Conservation (phyloP, 2,329 filamentous ascomycete genomes). For the Colletotrichum tanaceti region DNA sequence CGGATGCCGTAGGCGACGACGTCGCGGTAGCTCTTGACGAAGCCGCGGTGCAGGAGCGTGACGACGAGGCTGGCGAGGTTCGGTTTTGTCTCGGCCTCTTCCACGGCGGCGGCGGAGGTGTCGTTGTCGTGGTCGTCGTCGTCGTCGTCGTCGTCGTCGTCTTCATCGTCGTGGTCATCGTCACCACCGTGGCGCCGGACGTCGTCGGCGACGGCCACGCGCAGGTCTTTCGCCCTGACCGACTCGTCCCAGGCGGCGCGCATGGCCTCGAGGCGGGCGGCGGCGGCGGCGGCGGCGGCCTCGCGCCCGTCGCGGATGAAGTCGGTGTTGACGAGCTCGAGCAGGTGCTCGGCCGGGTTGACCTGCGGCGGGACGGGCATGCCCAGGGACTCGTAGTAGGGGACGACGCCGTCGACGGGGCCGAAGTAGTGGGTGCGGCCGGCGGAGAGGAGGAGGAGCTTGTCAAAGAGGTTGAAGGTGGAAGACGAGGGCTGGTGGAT, state of each 20-base stretch:
- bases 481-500: conserved; percentile 88
- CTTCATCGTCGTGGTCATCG: no score
- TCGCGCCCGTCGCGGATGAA: conserved; percentile 67
- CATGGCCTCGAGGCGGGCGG: conserved; percentile 63
- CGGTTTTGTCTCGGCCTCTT: conserved; percentile 54
- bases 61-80: conserved; percentile 63
- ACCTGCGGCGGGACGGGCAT: conserved; percentile 74
- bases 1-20: conserved; percentile 86
- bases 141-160: no score
- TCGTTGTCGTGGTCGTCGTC: no score
- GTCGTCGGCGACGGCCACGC: conserved; percentile 35
- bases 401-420: conserved; percentile 64
- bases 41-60: conserved; percentile 79
- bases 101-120: conserved; percentile 43
- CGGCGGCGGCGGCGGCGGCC: no score
- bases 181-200: conserved; percentile 38
- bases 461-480: conserved; percentile 85
- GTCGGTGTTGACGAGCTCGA: conserved; percentile 83
- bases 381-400: conserved; percentile 73
- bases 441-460: conserved; percentile 77
- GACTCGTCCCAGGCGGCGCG: conserved; percentile 68
- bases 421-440: conserved; percentile 82
- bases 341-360: conserved; percentile 84
- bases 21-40: conserved; percentile 87
- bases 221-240: conserved; percentile 37